Conservation (phyloP, 2,329 filamentous ascomycete genomes). For the Aureobasidium mangrovei region DNA sequence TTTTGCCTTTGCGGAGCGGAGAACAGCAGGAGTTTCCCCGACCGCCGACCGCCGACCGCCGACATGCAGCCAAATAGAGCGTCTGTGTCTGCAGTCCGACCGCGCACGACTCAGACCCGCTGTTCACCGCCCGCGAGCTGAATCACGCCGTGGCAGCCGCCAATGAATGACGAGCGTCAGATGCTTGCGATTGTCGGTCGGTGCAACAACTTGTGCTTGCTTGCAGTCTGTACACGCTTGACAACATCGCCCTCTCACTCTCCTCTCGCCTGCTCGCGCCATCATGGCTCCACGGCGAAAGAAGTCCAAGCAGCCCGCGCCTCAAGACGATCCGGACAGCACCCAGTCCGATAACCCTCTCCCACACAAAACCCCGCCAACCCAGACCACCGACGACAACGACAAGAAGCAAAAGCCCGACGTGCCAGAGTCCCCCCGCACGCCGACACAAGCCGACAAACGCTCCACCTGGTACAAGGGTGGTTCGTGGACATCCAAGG, state of each 20-base stretch:
- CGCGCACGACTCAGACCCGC: no score
- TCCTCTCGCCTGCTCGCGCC: not conserved
- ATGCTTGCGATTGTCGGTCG: conserved; percentile 3
- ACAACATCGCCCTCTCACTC: not conserved
- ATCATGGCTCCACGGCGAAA: conserved; percentile 25
- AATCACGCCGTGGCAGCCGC: not conserved
- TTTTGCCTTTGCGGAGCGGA: not conserved
- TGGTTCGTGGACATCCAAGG: conserved; percentile 38
- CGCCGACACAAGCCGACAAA: not conserved
- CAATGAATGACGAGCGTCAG: conserved; percentile 6
- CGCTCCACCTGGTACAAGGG: conserved; percentile 36
- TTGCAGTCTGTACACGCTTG: not conserved
- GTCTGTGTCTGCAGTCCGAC: no score
- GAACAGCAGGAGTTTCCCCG: not conserved
- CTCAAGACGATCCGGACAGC: conserved; percentile 1
- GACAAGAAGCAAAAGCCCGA: not conserved
- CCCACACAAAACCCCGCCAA: not conserved
- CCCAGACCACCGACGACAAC: not conserved
- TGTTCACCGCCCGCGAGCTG: no score
- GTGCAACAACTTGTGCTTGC: not conserved
- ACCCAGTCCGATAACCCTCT: conserved; percentile 2
- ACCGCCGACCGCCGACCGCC: not conserved
- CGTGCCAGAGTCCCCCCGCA: not conserved
- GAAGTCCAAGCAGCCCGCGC: conserved; percentile 29
- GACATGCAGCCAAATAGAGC: not conserved